Evolutionary conservation across 1,284 basidiomycete genomes (phyloP), one percentile per base, ranked within the genome.

Genomic region (Amylostereum areolatum): DNA sequence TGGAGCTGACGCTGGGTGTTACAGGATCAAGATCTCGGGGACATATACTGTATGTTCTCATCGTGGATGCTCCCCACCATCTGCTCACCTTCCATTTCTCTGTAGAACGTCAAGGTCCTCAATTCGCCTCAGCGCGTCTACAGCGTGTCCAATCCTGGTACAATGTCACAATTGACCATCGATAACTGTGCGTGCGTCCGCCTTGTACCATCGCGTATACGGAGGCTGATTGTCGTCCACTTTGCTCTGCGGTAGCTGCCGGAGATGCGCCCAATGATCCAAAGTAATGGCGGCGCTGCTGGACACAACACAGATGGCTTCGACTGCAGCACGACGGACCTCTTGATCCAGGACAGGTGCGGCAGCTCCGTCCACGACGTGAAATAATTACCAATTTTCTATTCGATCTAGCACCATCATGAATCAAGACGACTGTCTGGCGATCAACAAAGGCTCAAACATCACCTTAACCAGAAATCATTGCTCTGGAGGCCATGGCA

Each of bases 401-500:
- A n/a, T n/a, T n/a, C n/a, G n/a, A n/a, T 12, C 54, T 27, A 52
- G 54, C 32, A 47, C 56, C 11, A 55, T 62, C 42, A 56, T 54
- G 52, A 65, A 65, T 51, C 63, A 83, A 68, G 81, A 85, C 51
- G 81, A 85, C 57, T 84, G 82, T 53, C 61, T 84, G 32, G n/a
- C n/a, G n/a, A n/a, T n/a, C n/a, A n/a, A n/a, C n/a, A n/a, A n/a
- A n/a, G 82, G 81, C 7, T 65, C 66, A 31, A 78, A 77, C 60
- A 78, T 85, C 52, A 56, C 72, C 43, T 78, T 83, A 61, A 65
- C 70, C 47, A 60, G 74, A 28, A 81, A 79, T 58, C 71, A 67
- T 24, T 85, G 83, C 61, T 64, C 66, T 2, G 68, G 70, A 9
- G 80, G 82, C 4, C 82, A 85, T 50, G 81, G 83, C 33, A 74